These are phyloP conservation scores for Aegilops sharonensis DNA, from an alignment of 176 grass and related monocot species.

Conservation along the genomic window DNA sequence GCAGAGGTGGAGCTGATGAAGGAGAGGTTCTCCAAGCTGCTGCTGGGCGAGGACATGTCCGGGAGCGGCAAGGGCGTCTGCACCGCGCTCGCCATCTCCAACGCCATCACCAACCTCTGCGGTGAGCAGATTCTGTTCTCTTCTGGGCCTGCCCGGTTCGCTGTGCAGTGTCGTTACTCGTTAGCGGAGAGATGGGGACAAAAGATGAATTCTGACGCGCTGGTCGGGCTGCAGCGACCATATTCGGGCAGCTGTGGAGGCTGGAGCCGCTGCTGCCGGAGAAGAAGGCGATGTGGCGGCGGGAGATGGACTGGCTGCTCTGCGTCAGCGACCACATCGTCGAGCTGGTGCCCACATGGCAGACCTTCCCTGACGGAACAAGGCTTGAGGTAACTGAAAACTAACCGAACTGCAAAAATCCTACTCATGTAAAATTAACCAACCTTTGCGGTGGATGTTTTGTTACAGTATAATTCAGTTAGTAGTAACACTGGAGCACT, in stretches of 20 bases:
- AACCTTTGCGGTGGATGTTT: not conserved
- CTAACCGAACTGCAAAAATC: not conserved
- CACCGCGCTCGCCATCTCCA: conserved; percentile 93
- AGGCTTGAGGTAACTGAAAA: conserved; percentile 67
- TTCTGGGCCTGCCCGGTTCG: not conserved
- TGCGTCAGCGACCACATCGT: conserved; percentile 94
- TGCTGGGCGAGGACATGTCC: conserved; percentile 99
- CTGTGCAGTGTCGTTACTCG: no score
- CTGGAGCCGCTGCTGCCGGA: conserved; percentile 78
- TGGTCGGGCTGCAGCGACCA: conserved; percentile 57
- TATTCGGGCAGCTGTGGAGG: conserved; percentile 93
- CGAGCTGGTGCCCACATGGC: conserved; percentile 87
- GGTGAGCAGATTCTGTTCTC: conserved; percentile 29
- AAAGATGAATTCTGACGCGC: not conserved
- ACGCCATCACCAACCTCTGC: conserved; percentile 97
- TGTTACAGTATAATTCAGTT: not conserved
- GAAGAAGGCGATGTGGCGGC: conserved; percentile 94
- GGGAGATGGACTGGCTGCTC: conserved; percentile 92
- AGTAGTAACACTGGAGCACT: not conserved
- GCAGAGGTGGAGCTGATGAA: conserved; percentile 96
- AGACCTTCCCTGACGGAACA: conserved; percentile 81
- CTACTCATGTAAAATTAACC: not conserved
- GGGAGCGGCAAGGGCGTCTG: conserved; percentile 93
- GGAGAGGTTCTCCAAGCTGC: conserved; percentile 88
- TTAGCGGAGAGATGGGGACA: not conserved